Evolutionary conservation across 805 yeast species (phyloP), one percentile per base, ranked within the genome.

Genomic region (Kodamaea sagamina): DNA sequence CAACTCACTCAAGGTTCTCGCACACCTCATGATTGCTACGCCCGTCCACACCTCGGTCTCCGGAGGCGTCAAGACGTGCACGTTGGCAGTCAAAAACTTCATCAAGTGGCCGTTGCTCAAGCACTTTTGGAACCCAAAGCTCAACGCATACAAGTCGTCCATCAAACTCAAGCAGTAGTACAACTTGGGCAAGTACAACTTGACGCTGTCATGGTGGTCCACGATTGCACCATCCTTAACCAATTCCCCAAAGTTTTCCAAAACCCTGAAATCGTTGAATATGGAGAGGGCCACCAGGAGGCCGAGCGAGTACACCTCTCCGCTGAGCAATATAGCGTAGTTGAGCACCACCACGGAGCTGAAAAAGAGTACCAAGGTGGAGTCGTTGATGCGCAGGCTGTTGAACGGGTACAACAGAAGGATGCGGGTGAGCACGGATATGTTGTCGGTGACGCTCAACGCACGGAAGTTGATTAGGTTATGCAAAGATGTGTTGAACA

Each of bases 251-350:
- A 71, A 65, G 37, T 68, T 64, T 41, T 75, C 72, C 50, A 70
- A 68, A 6, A 83, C 60, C 48, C 74, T 74, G 59, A 79, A 75
- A 51, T 82, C 88, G 55, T 78, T 78, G 54, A 82, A 77, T 10
- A 81, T 68, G 1, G 81, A 63, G 10, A 74, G 68, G 1, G 84
- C 67, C 34, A 59, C 65, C 3, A 80, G 72, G 21, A 84, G 66
- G 1, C 83, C 81, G 29, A 80, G 62, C 5, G 86, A 77, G 53
- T 77, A 80, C 26, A 74, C 70, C 41, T 77, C 78, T 0, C 90
- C 89, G 17, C 81, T 75, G 31, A 82, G 63, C 2, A 81, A 62
- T 7, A 82, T 71, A 7, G 79, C 63, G 53, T 81, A 84, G 53
- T 82, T 82, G 22, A 81, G 54, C 7, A 67, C 28, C 9, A 67